These are phyloP conservation scores for Limtongia smithiae DNA, from an alignment of 805 yeast species.

Conservation along the genomic window DNA sequence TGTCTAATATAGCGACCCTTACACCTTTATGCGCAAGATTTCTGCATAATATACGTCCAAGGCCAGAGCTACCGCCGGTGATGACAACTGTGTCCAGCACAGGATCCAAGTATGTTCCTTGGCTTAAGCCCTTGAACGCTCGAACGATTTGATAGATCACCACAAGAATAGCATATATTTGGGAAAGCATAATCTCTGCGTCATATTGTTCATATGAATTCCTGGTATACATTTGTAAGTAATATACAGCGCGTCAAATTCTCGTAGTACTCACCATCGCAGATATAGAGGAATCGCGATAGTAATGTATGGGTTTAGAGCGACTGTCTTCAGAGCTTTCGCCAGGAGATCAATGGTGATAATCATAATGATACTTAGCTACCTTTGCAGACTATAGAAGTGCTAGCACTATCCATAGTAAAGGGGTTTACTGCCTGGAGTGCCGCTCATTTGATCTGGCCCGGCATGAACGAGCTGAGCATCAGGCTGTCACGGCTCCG, in stretches of 20 bases:
- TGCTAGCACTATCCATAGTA: no score
- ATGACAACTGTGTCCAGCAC: conserved; percentile 59
- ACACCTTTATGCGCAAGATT: conserved; percentile 44
- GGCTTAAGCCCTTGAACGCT: neutral
- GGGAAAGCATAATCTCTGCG: conserved; percentile 6
- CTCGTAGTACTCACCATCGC: conserved; percentile 1
- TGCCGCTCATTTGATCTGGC: no score
- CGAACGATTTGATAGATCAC: conserved; percentile 8
- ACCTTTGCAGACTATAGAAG: no score
- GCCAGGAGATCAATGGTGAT: conserved; percentile 1
- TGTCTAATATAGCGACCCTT: conserved; percentile 64
- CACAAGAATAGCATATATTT: conserved; percentile 15
- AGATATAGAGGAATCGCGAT: neutral
- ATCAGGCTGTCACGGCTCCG: no score
- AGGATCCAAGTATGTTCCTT: neutral
- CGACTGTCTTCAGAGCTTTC: neutral
- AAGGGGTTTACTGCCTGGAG: no score
- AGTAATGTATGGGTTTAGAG: conserved; percentile 2
- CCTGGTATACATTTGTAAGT: conserved; percentile 1
- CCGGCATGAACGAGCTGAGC: no score
- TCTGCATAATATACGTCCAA: conserved; percentile 63
- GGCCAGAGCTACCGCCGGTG: conserved; percentile 82
- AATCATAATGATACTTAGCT: no score
- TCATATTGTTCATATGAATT: neutral
- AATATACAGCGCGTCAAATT: neutral